Conservation (phyloP, 2,329 filamentous ascomycete genomes). For the Xylariales sp. region DNA sequence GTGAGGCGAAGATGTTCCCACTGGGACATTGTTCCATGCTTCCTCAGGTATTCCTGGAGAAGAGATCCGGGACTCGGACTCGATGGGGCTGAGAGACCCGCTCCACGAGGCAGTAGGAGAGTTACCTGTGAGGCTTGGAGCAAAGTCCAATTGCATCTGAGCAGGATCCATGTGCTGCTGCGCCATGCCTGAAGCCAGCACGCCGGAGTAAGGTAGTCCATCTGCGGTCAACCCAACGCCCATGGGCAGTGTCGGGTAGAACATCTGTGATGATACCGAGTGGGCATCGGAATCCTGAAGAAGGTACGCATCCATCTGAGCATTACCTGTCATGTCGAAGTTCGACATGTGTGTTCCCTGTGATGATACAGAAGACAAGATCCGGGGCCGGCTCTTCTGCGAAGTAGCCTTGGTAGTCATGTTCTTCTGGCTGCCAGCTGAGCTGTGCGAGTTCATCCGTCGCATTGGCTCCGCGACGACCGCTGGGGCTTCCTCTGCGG, state of each 20-base stretch:
- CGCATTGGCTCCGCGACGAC: slow-evolving; percentile 39
- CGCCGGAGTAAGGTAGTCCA: slow-evolving; percentile 38
- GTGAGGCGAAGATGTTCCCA: slow-evolving; percentile 39
- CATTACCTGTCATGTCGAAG: slow-evolving; percentile 50
- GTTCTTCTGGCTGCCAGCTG: slow-evolving; percentile 40
- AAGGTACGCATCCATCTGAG: slow-evolving; percentile 47
- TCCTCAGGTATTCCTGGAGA: slow-evolving; percentile 47
- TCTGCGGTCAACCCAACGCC: slow-evolving; percentile 39
- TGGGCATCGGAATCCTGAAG: slow-evolving; percentile 45
- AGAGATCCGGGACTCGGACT: slow-evolving; percentile 48
- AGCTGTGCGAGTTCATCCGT: slow-evolving; percentile 39
- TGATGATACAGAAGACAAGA: slow-evolving; percentile 45
- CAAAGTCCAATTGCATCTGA: slow-evolving; percentile 51
- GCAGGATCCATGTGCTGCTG: slow-evolving; percentile 54
- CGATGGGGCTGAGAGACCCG: slow-evolving; percentile 45
- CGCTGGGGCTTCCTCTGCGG: slow-evolving; percentile 30
- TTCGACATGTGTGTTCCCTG: slow-evolving; percentile 44
- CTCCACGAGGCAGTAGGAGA: slow-evolving; percentile 50
- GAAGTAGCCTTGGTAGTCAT: slow-evolving; percentile 36
- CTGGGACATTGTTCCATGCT: slow-evolving; percentile 35
- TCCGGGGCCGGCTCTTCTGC: slow-evolving; percentile 37
- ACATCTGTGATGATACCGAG: slow-evolving; percentile 44
- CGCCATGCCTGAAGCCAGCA: slow-evolving; percentile 36
- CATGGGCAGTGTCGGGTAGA: slow-evolving; percentile 44
- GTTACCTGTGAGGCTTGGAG: slow-evolving; percentile 41